Evolutionary conservation across 768 basidiomycete genomes (phyloP), one percentile per base, ranked within the genome.

Genomic region (Coprinopsis marcescibilis): DNA sequence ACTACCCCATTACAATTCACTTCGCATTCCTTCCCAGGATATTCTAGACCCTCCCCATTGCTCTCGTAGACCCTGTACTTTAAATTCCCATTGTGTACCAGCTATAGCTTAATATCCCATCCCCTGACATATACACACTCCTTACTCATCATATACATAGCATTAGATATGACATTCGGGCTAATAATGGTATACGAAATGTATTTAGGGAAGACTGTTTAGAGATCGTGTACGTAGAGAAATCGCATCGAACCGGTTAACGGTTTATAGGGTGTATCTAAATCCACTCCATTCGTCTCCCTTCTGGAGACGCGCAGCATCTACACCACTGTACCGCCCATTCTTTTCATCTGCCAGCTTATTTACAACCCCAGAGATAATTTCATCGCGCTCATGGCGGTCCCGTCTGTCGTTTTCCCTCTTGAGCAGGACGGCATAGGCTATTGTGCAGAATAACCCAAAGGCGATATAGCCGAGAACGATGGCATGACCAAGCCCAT

Each of bases 261-360:
- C 15, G 36, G 32, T 38, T 68, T 55, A 82, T 35, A 78, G 54
- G 1, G 71, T 75, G 63, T 86, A 86, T 49, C 79, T 71, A 61
- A 84, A 87, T n/a, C 85, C 82, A 56, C 83, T 86, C 85, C 83
- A 87, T 43, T 70, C 60, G 54, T 86, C 85, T 2, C 85, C 84
- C 55, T 83, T 85, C 34, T 75, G 74, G 19, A 61, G 66, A 51
- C 72, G 73, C 14, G 83, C 84, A 17, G 73, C 78, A 43, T 78
- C 71, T n/a, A 77, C 64, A 48, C 65, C 78, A 43, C 65, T 62
- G 52, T 69, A 81, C 23, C 54, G 64, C 2, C 83, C 83, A 55
- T 84, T 85, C 36, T 63, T 65, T 43, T 70, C 71, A 43, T 73
- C 55, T 2, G 69, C 76, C 14, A 50, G 49, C 50, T 67, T 66